Base-by-base conservation (phyloP, 129 eudicot genomes). In the Mikania micrantha region DNA sequence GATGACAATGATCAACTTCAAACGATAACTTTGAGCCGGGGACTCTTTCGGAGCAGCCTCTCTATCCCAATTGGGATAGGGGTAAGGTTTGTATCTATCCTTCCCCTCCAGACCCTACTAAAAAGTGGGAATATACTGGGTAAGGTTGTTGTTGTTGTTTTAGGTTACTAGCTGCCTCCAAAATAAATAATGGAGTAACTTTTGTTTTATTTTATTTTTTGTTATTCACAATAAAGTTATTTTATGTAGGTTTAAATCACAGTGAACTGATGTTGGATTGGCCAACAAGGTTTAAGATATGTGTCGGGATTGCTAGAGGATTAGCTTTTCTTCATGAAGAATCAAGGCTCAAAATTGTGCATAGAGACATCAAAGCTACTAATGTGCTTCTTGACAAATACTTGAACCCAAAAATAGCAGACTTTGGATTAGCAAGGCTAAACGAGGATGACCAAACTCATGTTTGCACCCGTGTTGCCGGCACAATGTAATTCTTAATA, bases 291-390 rank as follows among this genome's bases (percentile, higher is more conserved):
- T 80, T 78, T 74, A 84, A 50, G 78, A 85, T 88, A 15, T 83
- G 87, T 66, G 15, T 88, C 21, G 93, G 92, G 4, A 76, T 88
- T 20, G 96, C 96, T 25, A 66, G 48, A 79, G 96, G 96, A 22
- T 74, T 85, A 73, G 84, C 85, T 70, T 88, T 78, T 79, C 92
- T 88, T 34, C 96, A 88, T 48, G 96, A 88, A 47, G 96, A 85
- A 76, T 85, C 96, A 27, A 81, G 82, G 49, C 77, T 88, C n/a
- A 85, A 80, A 70, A 80, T 88, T 78, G 91, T 88, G 56, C 96
- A 88, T 61, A 82, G 92, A 67, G 96, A 88, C 74, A 88, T 88
- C 27, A 88, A 88, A 77, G 92, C 89, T 44, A 82, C 91, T 12
- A 88, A 88, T 65, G 89, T 88, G 64, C 78, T 88, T 28, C 85